Percentiles rank a stretch among this genome's conserved stretches.
Evolutionary conservation across 345 rosid species (phyloP).

Genomic region (Ailanthus altissimus): DNA sequence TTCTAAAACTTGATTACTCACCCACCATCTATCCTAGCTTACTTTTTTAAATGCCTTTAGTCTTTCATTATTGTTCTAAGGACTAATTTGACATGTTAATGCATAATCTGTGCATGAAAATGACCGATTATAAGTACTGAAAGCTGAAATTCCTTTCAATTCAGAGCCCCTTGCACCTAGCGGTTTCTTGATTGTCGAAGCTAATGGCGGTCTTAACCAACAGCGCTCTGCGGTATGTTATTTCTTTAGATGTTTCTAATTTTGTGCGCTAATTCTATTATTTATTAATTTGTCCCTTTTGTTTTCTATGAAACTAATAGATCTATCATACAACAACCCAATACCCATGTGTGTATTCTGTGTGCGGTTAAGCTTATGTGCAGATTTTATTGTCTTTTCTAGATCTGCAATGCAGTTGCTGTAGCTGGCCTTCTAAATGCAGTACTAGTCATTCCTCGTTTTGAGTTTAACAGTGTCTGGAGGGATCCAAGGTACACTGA

Average conservation of each 20-base stretch:
- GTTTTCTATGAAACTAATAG: not conserved
- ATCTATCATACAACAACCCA: not conserved
- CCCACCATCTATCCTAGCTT: too few relatives aligned
- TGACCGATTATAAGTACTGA: not conserved
- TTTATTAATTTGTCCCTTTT: not conserved
- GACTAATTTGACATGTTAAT: not conserved
- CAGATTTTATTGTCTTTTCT: constrained; percentile 22
- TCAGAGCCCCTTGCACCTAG: constrained; percentile 50
- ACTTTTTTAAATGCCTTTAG: not conserved
- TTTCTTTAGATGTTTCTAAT: not conserved
- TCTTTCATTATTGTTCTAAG: constrained; percentile 5
- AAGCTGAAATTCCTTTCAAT: constrained; percentile 23
- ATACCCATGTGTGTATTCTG: not conserved
- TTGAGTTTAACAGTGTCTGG: constrained; percentile 83
- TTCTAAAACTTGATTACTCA: too few relatives aligned
- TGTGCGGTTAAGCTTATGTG: constrained; percentile 1
- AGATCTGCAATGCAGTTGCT: constrained; percentile 99
- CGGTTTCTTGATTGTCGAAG: constrained; percentile 80
- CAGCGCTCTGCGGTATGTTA: constrained; percentile 87
- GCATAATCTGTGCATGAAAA: not conserved
- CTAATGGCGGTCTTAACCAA: constrained; percentile 97
- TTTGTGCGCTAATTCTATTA: not conserved
- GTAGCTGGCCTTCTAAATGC: constrained; percentile 92
- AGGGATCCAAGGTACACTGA: constrained; percentile 72
- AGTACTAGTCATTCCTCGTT: constrained; percentile 69